Evolutionary conservation across 2,329 filamentous ascomycete species (phyloP), one percentile per base, ranked within the genome.

Genomic region (Aspergillus oerlinghausenensis): DNA sequence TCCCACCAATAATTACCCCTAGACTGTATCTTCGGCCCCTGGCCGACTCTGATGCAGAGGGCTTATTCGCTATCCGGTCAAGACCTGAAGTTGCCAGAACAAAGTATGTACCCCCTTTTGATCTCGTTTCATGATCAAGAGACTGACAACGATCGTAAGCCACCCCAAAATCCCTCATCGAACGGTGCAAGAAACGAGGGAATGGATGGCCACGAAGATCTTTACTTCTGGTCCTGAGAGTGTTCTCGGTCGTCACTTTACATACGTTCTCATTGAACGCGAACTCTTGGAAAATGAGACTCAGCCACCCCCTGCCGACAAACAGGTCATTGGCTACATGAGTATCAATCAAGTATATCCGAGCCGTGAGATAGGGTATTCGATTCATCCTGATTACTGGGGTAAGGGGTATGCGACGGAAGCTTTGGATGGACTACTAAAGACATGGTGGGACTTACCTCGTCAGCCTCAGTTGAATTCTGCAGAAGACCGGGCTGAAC

Each of bases 371-470:
- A 64, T 69, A 17, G 67, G 67, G 17, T 69, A 67, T 23, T 63
- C 63, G 4, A 32, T 69, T 10, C 60, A 62, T 43, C 67, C 65
- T 0, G 60, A 62, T 35, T 47, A 43, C 10, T 70, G 67, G 67
- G 62, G 63, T 0, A 67, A 64, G 21, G 67, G 67, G n/a, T 65
- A 60, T 23, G 66, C 66, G 8, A 70, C 67, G 2, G 67, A 70
- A 26, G 63, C 67, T 10, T 49, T 70, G 43, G 49, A 52, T 3
- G 45, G 64, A 51, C 28, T 68, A 50, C 40, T 67, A 25, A 61
- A 62, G 42, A 54, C 61, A 52, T 70, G 67, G 67, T 70, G 67
- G 65, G 49, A 53, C 4, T 43, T 69, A 10, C 60, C 59, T 3
- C 47, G 63, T 14, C 49, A 17, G 4, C 43, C 50, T 5, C 48